Evolutionary conservation across 2,329 filamentous ascomycete species (phyloP), one percentile per base, ranked within the genome.

Genomic region (Elsinoe ampelina): DNA sequence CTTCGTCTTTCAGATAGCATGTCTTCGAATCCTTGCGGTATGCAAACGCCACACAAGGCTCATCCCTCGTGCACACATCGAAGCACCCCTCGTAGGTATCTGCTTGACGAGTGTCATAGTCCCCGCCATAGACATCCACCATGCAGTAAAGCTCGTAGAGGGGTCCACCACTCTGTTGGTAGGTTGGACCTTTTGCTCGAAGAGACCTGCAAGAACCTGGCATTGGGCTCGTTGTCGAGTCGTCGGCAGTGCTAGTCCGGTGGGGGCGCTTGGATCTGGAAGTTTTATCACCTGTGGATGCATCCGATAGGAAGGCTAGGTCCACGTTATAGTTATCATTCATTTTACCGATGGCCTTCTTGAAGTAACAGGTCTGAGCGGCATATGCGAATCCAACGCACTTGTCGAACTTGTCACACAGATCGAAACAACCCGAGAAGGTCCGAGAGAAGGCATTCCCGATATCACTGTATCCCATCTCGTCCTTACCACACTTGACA

Each of bases 331-430:
- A 56, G 36, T 56, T 56, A 8, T 45, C 39, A 11, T 42, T 56
- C 32, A 48, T 48, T 13, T 48, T n/a, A 10, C 41, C 54, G 26
- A 56, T 56, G 22, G 22, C n/a, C 7, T n/a, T 17, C 32, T 56
- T 56, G 32, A 56, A 56, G 32, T 47, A 56, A 42, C 54, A 56
- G 10, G 32, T 56, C 2, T 48, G 39, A 7, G 54, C 39, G 6
- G 54, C 54, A 38, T 47, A 56, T n/a, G 54, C 54, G 22, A 48
- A 56, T 8, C 54, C 54, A 5, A 56, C 42, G 30, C 54, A 56
- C n/a, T 45, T 32, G 12, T 42, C 19, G 41, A 56, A 56, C n/a
- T 38, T 35, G n/a, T 56, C 54, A 38, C 54, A 56, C 5, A 56
- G 42, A 5, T 34, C 41, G 32, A 56, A 56, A 42, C 54, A 56